Percentiles rank a stretch among this genome's conserved stretches.
phyloP scores from a whole-genome alignment of 306 rosid genomes.

The Vicia villosa region DNA sequence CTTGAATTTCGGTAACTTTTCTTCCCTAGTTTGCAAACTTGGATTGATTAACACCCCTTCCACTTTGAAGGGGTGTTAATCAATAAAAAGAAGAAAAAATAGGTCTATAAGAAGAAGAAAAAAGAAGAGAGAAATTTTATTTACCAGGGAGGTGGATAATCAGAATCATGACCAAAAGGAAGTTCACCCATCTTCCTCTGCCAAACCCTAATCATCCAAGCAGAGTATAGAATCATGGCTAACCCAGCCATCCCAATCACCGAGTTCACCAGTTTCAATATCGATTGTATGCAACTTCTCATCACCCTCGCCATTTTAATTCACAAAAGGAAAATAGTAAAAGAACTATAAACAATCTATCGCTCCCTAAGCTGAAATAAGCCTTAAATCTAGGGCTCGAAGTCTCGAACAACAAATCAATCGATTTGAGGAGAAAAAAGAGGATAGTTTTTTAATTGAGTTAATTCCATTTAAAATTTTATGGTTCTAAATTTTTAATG shows the following conservation, averaged over 20 bases:
- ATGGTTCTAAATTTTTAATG: too few species aligned
- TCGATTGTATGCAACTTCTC: constrained; percentile 74
- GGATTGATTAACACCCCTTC: too few species aligned
- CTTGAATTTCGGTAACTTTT: too few species aligned
- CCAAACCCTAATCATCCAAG: constrained; percentile 82
- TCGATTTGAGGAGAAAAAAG: neutral
- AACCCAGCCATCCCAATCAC: constrained; percentile 74
- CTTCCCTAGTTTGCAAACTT: too few species aligned
- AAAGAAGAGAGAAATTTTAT: neutral
- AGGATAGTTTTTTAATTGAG: too few species aligned
- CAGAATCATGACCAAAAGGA: constrained; percentile 53
- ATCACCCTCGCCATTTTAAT: constrained; percentile 52
- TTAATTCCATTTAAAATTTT: too few species aligned
- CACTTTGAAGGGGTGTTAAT: too few species aligned
- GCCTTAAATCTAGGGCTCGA: neutral
- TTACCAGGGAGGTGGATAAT: constrained; percentile 68
- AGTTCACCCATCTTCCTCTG: constrained; percentile 55
- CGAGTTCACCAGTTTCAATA: constrained; percentile 77
- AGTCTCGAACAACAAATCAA: neutral
- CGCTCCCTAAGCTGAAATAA: too few species aligned
- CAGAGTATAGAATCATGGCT: constrained; percentile 65
- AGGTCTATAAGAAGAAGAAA: too few species aligned
- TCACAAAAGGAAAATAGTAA: neutral
- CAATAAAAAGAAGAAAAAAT: too few species aligned
- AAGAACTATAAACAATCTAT: too few species aligned